A percentile compares a stretch with the other conserved stretches of the same genome.
phyloP scores from a whole-genome alignment of 805 yeast genomes.

The Spathaspora arborariae region DNA sequence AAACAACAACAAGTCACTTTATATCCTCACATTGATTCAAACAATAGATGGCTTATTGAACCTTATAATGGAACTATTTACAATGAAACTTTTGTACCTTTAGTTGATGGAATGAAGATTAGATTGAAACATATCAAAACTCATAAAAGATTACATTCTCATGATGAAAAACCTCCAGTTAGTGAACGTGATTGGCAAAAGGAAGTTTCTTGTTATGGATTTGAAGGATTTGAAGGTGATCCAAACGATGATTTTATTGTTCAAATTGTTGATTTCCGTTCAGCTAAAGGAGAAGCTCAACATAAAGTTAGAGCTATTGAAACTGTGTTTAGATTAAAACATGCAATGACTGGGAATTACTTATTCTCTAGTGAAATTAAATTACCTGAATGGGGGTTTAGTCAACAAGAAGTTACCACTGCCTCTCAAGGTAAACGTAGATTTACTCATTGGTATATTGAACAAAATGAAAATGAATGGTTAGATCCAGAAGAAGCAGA shows the following conservation, averaged over 20 bases:
- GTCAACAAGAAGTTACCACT: conserved; percentile 82
- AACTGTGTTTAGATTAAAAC: conserved; percentile 69
- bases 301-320: conserved; percentile 59
- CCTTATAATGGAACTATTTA: conserved; percentile 58
- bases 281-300: conserved; percentile 51
- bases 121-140: conserved; percentile 60
- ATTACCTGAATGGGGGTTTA: conserved; percentile 80
- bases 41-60: conserved; percentile 72
- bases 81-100: conserved; percentile 55
- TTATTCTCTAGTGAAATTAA: conserved; percentile 72
- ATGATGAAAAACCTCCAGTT: conserved; percentile 78
- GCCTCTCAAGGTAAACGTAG: conserved; percentile 64
- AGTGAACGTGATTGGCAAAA: conserved; percentile 79
- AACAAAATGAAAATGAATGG: conserved; percentile 57
- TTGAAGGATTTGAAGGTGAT: conserved; percentile 73
- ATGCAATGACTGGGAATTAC: conserved; percentile 76
- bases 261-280: conserved; percentile 58
- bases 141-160: conserved; percentile 72
- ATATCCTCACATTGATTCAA: conserved; percentile 73
- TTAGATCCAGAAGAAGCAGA: conserved; percentile 24
- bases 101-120: conserved; percentile 66
- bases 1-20: conserved; percentile 80
- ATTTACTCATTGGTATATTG: conserved; percentile 70
- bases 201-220: conserved; percentile 77
- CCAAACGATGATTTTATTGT: conserved; percentile 80